Percentiles rank a stretch among this genome's conserved stretches.
Conservation (phyloP, 2,329 filamentous ascomycete species). For the Zymoseptoria pseudotritici region DNA sequence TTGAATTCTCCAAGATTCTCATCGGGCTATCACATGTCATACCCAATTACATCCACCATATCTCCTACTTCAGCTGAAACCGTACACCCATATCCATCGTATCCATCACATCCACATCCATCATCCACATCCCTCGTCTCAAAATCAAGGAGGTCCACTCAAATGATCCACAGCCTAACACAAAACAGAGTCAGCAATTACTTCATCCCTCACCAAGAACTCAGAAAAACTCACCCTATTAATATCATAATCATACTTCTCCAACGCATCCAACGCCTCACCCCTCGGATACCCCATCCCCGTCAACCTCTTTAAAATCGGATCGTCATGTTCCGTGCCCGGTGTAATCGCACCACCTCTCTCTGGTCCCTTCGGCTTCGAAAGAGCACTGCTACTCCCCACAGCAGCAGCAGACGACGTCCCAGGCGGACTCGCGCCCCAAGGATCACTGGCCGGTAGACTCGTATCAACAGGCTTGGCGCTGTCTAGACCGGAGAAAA, state of each 20-base stretch:
- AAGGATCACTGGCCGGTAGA: constrained; percentile 21
- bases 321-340: constrained; percentile 78
- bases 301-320: constrained; percentile 81
- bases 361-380: constrained; percentile 8
- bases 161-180: constrained; percentile 11
- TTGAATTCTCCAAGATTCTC: too few relatives aligned
- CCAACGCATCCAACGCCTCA: constrained; percentile 70
- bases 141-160: neutral
- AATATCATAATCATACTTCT: constrained; percentile 93
- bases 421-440: constrained; percentile 13
- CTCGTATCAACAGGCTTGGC: constrained; percentile 25
- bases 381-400: constrained; percentile 5
- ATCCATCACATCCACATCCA: neutral
- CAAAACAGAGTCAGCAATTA: constrained; percentile 4
- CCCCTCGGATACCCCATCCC: constrained; percentile 77
- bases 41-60: too few relatives aligned
- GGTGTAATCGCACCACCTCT: constrained; percentile 62
- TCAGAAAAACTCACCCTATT: constrained; percentile 63
- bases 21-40: too few relatives aligned
- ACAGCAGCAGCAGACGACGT: constrained; percentile 14
- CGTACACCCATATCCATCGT: too few relatives aligned
- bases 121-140: neutral
- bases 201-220: neutral
- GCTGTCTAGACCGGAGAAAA: constrained; percentile 73
- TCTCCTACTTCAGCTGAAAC: too few relatives aligned